Evolutionary conservation across 108 stramenopile genomes (phyloP).

Genomic region (Nitzschia putrida): DNA sequence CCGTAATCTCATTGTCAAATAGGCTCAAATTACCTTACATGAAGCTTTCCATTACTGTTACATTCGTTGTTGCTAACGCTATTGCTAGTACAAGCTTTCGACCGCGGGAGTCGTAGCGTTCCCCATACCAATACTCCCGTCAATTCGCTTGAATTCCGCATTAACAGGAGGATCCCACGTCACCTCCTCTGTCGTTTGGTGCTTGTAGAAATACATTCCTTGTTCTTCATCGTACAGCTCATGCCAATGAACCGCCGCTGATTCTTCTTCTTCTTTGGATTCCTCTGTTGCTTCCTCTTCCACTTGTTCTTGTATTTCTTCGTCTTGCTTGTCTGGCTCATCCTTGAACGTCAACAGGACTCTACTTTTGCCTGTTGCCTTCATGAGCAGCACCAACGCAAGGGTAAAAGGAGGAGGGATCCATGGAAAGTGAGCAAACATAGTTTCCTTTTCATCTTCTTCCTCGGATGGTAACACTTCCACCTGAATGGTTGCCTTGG

Average conservation of each 20-base stretch:
- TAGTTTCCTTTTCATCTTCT: not conserved
- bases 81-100: too few relatives aligned
- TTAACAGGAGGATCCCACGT: constrained; percentile 16
- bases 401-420: constrained; percentile 24
- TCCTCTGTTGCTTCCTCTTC: not conserved
- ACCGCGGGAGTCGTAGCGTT: too few relatives aligned
- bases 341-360: not conserved
- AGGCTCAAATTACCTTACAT: too few relatives aligned
- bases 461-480: constrained; percentile 9
- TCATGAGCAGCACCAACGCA: constrained; percentile 23
- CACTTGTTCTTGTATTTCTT: not conserved
- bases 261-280: not conserved
- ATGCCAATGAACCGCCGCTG: not conserved
- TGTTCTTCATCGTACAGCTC: constrained; percentile 9
- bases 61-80: too few relatives aligned
- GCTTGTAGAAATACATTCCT: constrained; percentile 18
- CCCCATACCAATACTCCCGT: not conserved
- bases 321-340: not conserved
- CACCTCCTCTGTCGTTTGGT: constrained; percentile 4
- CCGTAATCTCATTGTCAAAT: too few relatives aligned
- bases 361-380: constrained; percentile 16
- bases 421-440: constrained; percentile 34
- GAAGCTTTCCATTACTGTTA: too few relatives aligned
- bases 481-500: constrained; percentile 7
- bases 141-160: constrained; percentile 3